phyloP scores from a whole-genome alignment of 192 early-diverging fungal species.

The Coemansia sp. region DNA sequence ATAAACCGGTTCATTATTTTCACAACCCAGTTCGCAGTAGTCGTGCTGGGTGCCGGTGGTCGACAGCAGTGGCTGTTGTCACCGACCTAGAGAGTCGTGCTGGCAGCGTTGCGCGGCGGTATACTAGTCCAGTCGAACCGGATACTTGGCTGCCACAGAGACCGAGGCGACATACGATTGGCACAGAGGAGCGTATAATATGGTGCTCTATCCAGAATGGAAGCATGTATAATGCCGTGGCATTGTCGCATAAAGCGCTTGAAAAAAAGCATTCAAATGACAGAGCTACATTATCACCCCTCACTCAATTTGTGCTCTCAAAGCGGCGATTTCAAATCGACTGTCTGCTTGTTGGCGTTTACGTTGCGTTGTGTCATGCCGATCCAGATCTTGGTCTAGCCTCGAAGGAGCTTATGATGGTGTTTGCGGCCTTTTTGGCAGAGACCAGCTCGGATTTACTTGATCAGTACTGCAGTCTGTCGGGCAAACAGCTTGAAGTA shows the following conservation, averaged over 20 bases:
- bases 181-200: background rate
- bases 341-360: conserved; percentile 27
- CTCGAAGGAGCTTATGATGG: conserved; percentile 2
- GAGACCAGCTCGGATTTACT: conserved; percentile 15
- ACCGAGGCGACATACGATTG: background rate
- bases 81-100: background rate
- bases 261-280: background rate
- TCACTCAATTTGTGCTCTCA: conserved; percentile 22
- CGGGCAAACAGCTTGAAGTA: background rate
- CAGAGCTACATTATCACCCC: background rate
- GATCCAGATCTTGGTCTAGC: background rate
- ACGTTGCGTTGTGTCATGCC: background rate
- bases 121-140: background rate
- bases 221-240: conserved; percentile 10
- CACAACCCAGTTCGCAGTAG: background rate
- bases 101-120: background rate
- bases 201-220: conserved; percentile 16
- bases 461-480: conserved; percentile 10
- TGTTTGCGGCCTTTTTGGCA: conserved; percentile 21
- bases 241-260: conserved; percentile 4
- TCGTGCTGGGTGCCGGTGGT: background rate
- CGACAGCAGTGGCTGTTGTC: background rate
- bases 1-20: background rate
- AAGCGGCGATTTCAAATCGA: conserved; percentile 22
- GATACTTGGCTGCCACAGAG: background rate